phyloP scores from a whole-genome alignment of 2,329 filamentous ascomycete species.

The Botrytis porri region DNA sequence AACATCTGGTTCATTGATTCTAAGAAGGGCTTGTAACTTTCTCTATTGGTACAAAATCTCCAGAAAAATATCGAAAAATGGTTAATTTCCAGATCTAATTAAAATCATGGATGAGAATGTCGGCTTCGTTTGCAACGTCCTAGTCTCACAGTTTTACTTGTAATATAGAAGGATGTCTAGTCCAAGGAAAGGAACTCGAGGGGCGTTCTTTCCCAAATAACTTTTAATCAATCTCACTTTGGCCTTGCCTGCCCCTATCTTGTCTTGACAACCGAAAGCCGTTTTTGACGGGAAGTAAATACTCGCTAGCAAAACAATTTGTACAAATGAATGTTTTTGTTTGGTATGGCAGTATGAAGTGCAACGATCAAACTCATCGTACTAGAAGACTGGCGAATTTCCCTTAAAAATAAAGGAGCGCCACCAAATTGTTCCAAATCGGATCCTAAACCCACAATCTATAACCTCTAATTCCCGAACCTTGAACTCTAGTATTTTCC shows the following conservation, averaged over 20 bases:
- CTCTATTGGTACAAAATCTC: background rate
- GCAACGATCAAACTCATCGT: background rate
- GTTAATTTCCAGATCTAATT: background rate
- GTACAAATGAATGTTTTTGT: background rate
- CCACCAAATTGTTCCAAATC: background rate
- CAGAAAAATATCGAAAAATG: background rate
- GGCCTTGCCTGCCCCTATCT: too few relatives aligned
- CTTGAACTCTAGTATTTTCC: background rate
- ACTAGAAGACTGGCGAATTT: background rate
- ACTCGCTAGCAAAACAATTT: background rate
- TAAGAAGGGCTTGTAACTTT: background rate
- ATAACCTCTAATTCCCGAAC: background rate
- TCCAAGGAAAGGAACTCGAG: too few relatives aligned
- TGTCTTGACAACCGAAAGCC: background rate
- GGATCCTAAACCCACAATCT: background rate
- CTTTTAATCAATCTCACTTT: too few relatives aligned
- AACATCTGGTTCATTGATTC: background rate
- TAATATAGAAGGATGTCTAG: too few relatives aligned
- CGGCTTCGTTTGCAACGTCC: too few relatives aligned
- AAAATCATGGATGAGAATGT: background rate
- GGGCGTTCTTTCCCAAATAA: too few relatives aligned
- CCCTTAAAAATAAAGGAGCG: too few relatives aligned
- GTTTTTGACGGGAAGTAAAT: background rate
- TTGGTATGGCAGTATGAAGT: background rate
- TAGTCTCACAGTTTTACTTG: too few relatives aligned